Conservation (phyloP, 805 yeast species). For the Lachancea quebecensis region DNA sequence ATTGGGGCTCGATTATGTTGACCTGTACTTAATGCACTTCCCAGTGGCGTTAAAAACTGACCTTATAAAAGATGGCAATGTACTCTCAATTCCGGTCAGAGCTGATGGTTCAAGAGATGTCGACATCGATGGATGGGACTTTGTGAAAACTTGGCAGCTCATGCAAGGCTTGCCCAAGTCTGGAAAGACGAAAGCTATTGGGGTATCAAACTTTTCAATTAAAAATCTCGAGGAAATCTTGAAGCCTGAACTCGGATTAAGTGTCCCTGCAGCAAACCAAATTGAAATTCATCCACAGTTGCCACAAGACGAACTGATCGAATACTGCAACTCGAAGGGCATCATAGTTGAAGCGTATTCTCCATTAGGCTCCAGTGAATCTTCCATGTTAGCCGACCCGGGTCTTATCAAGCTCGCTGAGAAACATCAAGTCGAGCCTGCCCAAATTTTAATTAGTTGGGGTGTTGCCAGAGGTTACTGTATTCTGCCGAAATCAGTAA, state of each 20-base stretch:
- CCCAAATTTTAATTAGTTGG: slow-evolving; percentile 53
- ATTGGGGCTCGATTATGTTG: slow-evolving; percentile 69
- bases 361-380: slow-evolving; percentile 59
- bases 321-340: slow-evolving; percentile 45
- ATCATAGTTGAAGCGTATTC: slow-evolving; percentile 68
- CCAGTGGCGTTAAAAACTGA: slow-evolving; percentile 51
- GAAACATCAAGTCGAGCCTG: slow-evolving; percentile 36
- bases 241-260: slow-evolving; percentile 39
- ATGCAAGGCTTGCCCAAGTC: slow-evolving; percentile 52
- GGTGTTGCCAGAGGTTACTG: slow-evolving; percentile 49
- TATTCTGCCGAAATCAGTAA: slow-evolving; percentile 46
- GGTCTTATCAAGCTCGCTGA: slow-evolving; percentile 39
- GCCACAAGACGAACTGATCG: slow-evolving; percentile 54
- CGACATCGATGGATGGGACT: slow-evolving; percentile 35
- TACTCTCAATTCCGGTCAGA: slow-evolving; percentile 30
- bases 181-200: slow-evolving; percentile 56
- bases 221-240: slow-evolving; percentile 47
- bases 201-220: slow-evolving; percentile 67
- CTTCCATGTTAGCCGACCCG: slow-evolving; percentile 45
- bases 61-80: slow-evolving; percentile 33
- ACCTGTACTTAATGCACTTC: slow-evolving; percentile 77
- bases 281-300: slow-evolving; percentile 69
- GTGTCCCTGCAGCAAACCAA: slow-evolving; percentile 67
- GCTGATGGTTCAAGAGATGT: slow-evolving; percentile 35
- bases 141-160: slow-evolving; percentile 52